Evolutionary conservation across 257 asterid genomes (phyloP), one percentile per base, ranked within the genome.

Genomic region (Ocimum tenuiflorum): DNA sequence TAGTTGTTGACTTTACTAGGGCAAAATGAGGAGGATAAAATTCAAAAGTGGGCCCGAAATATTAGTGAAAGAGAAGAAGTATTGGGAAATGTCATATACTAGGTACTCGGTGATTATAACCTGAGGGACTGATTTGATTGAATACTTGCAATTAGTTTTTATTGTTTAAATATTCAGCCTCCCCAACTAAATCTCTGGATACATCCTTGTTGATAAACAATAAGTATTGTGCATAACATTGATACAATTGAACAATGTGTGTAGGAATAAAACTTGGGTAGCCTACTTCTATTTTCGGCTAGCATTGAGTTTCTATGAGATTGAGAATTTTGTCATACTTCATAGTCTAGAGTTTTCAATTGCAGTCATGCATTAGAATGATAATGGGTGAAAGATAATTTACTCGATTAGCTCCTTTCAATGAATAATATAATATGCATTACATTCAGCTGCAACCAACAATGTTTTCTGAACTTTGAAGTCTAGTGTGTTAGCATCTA

Each of bases 331-430:
- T 39, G 48, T 15, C 39, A 5, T 29, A 62, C 49, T 13, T 51
- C 41, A 31, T 63, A 33, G 50, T 18, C 51, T 17, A 46, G 41
- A 15, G 54, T 13, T 29, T 23, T 55, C 13, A 11, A 57, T 58
- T 54, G 23, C 42, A 56, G 10, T 41, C 15, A 29, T 48, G 15
- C 50, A 12, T 38, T 29, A 22, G 36, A 17, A 70, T n/a, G 50
- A 23, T 46, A 2, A 54, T 58, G 20, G 31, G 23, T 38, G 62
- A 47, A 62, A 64, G 72, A 56, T 38, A 48, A 48, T 48, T 71
- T 15, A 38, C 45, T 72, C 15, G 38, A 41, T 60, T 57, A 48
- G 35, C 23, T 47, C 63, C 7, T 57, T 65, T 33, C 27, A 60
- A 65, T 49, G 27, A 38, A 58, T 24, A 36, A 12, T 9, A 5